A percentile compares a stretch with the other conserved stretches of the same genome.
phyloP scores from a whole-genome alignment of 495 filamentous ascomycete genomes.

The Penicillium longicatenatum region DNA sequence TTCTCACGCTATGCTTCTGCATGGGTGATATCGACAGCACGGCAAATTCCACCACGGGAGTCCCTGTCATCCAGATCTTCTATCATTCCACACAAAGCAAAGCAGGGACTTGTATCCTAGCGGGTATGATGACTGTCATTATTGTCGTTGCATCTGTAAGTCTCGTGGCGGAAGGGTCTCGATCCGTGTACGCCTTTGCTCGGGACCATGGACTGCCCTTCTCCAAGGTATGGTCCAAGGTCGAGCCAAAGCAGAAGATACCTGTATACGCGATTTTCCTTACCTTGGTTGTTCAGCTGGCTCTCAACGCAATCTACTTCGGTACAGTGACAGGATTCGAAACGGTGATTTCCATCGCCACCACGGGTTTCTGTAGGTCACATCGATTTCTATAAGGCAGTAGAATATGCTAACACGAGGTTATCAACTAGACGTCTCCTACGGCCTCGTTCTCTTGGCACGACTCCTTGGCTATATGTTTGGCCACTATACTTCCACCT shows the following conservation, averaged over 20 bases:
- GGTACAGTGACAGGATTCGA: slow-evolving; percentile 56
- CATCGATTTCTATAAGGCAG: slow-evolving; percentile 17
- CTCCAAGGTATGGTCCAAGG: slow-evolving; percentile 42
- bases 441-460: slow-evolving; percentile 51
- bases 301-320: slow-evolving; percentile 57
- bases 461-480: slow-evolving; percentile 50
- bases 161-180: slow-evolving; percentile 48
- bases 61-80: slow-evolving; percentile 52
- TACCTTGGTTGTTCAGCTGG: slow-evolving; percentile 45
- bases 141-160: slow-evolving; percentile 42
- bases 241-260: slow-evolving; percentile 39
- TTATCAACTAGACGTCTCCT: slow-evolving; percentile 47
- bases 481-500: slow-evolving; percentile 29
- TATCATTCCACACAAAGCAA: slow-evolving; percentile 49
- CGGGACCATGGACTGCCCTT: slow-evolving; percentile 53
- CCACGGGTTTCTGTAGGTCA: slow-evolving; percentile 56
- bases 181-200: slow-evolving; percentile 52
- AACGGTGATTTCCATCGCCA: slow-evolving; percentile 56
- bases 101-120: slow-evolving; percentile 44
- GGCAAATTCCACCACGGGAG: slow-evolving; percentile 43
- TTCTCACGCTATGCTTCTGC: slow-evolving; percentile 53
- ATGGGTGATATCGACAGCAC: slow-evolving; percentile 49
- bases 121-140: slow-evolving; percentile 47
- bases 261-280: slow-evolving; percentile 49
- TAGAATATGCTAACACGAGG: not conserved